Base-by-base conservation (phyloP, 208 protist genomes). In the Trichomonas gallinae region DNA sequence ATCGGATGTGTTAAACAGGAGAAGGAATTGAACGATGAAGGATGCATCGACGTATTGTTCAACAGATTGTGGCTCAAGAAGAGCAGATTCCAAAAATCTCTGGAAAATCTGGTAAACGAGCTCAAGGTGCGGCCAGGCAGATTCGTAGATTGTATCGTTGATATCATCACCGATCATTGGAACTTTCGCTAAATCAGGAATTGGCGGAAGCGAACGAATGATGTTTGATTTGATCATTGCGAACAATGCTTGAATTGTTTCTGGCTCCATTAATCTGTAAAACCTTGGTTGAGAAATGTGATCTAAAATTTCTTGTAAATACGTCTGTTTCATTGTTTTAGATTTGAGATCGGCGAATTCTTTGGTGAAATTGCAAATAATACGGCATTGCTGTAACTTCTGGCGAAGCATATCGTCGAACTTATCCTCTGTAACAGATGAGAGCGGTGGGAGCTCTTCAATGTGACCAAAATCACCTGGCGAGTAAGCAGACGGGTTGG, bases 21-120 rank as follows among this genome's bases (percentile, higher is more conserved):
- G 11, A 10, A 96, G 42, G 34, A 81, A 63, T 36, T 96, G 93
- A 6, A 36, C 17, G 34, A 96, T 82, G 72, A 96, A 96, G 0
- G 31, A 48, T 17, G 46, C 13, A 38, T 96, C 51, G 6, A 96
- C 34, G 49, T 96, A 96, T 45, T 96, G 46, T 6, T 38, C 38
- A n/a, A 96, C 36, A 81, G 38, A 11, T 26, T 6, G 0, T 46
- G 51, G 49, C 11, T 96, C 93, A 8, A 93, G n/a, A 34, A 51
- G 44, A 21, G 46, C 10, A n/a, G 93, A 82, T 81, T 82, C 51
- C 0, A 96, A 36, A 83, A 96, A 96, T 40, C 49, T 40, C 23
- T 96, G 93, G 93, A 96, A 96, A 45, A 96, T 82, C 26, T 96
- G 49, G 63, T 96, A 96, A 26, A 96, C 49, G 17, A 96, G 8